Conservation (phyloP, 179 eudicot species). For the Pouteria campechiana region DNA sequence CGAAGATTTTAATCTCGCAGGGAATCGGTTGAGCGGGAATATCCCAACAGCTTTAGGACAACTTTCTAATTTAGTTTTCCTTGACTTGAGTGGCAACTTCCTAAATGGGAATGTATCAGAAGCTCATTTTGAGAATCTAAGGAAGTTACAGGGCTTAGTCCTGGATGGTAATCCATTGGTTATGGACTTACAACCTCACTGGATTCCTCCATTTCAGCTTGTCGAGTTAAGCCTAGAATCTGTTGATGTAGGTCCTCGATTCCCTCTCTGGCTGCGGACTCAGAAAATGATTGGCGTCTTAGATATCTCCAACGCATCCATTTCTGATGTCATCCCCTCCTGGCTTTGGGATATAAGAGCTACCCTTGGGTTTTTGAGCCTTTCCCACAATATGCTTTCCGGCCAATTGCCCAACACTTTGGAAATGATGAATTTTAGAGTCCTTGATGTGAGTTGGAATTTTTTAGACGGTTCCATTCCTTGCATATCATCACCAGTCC, state of each 20-base stretch:
- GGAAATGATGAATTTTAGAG: neutral
- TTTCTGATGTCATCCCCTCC: neutral
- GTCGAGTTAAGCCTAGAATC: neutral
- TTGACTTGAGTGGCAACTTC: neutral
- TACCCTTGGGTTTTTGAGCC: no score
- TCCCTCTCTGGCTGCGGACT: neutral
- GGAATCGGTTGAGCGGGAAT: neutral
- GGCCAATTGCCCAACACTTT: no score
- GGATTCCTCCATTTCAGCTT: conserved; percentile 1
- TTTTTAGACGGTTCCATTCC: conserved; percentile 10
- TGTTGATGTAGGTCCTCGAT: neutral
- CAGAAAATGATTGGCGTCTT: neutral
- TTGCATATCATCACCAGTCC: neutral
- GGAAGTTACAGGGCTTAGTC: neutral
- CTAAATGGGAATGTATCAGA: neutral
- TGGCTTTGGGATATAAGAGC: conserved; percentile 4
- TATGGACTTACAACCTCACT: neutral
- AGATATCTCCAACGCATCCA: neutral
- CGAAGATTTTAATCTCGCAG: neutral
- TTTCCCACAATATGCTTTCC: neutral
- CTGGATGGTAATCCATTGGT: neutral
- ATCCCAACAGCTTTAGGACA: neutral
- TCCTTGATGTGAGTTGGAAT: conserved; percentile 16
- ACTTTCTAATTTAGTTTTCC: neutral
- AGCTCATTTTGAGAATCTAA: neutral